Evolutionary conservation across 2,329 filamentous ascomycete genomes (phyloP).

Genomic region (Calonectria pauciramosa): DNA sequence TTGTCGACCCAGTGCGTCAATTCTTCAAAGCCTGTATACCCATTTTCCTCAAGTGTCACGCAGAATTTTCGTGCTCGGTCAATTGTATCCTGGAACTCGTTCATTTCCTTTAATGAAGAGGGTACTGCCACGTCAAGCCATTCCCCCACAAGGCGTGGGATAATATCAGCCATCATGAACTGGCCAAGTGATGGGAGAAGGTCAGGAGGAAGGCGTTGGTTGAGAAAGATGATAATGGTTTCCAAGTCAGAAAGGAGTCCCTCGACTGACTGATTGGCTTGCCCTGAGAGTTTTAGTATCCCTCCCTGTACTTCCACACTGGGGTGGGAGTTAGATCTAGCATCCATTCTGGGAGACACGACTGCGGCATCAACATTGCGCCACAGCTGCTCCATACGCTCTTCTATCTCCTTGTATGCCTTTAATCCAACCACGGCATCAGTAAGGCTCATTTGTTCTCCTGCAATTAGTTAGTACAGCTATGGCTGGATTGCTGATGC

Average conservation of each 20-base stretch:
- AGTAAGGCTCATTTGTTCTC: conserved; percentile 65
- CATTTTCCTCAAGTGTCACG: conserved; percentile 69
- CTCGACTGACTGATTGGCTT: conserved; percentile 61
- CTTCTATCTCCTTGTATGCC: conserved; percentile 72
- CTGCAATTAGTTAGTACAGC: conserved; percentile 48
- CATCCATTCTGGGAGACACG: conserved; percentile 70
- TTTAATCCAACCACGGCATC: conserved; percentile 70
- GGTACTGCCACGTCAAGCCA: conserved; percentile 87
- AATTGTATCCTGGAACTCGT: conserved; percentile 79
- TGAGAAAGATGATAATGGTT: conserved; percentile 65
- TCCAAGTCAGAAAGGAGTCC: conserved; percentile 68
- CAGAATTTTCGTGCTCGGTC: conserved; percentile 75
- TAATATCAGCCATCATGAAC: conserved; percentile 78
- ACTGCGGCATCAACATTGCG: conserved; percentile 73
- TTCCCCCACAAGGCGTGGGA: conserved; percentile 75
- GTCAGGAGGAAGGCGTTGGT: conserved; percentile 65
- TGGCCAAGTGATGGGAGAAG: conserved; percentile 73
- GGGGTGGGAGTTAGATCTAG: conserved; percentile 50
- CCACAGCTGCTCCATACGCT: conserved; percentile 72
- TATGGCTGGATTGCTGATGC: background rate
- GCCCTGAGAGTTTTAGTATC: conserved; percentile 58
- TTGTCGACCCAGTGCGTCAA: conserved; percentile 85
- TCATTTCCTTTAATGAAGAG: conserved; percentile 77
- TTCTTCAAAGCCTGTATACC: conserved; percentile 73
- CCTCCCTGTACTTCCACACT: conserved; percentile 59